Conservation (phyloP, 257 asterid species). For the Nemophila menziesii region DNA sequence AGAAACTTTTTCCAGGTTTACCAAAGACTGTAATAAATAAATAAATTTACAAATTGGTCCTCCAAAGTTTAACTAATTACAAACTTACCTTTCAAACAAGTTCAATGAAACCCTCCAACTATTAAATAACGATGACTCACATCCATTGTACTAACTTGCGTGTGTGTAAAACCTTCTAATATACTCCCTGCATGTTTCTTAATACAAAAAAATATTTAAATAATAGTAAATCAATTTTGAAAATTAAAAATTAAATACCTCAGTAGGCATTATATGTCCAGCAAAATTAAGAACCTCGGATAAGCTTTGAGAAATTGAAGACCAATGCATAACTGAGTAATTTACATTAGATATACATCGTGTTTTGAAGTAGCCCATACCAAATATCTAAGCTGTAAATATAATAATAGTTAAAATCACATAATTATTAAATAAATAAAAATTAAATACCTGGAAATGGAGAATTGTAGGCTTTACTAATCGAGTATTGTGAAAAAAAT, state of each 20-base stretch:
- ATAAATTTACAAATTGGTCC: too few species aligned
- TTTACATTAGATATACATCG: constrained; percentile 53
- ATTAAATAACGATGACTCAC: constrained; percentile 51
- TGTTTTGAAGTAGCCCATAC: constrained; percentile 83
- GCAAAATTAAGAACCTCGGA: constrained; percentile 65
- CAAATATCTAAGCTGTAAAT: constrained; percentile 60
- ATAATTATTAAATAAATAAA: too few species aligned
- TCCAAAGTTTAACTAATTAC: not conserved
- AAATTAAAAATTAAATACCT: constrained; percentile 30
- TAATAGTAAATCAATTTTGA: not conserved
- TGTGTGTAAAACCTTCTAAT: constrained; percentile 53
- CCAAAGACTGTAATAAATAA: constrained; percentile 32
- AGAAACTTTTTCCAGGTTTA: constrained; percentile 57
- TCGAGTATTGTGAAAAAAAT: too few species aligned
- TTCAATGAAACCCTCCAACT: constrained; percentile 76
- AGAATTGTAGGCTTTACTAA: too few species aligned
- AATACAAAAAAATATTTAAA: constrained; percentile 21
- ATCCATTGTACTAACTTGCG: constrained; percentile 62
- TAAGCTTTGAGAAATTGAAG: constrained; percentile 43
- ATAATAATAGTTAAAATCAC: too few species aligned
- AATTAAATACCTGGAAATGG: too few species aligned
- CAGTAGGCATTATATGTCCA: constrained; percentile 49
- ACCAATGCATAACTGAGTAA: constrained; percentile 69
- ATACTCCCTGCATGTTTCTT: constrained; percentile 58
- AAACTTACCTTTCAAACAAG: constrained; percentile 51